A percentile compares a stretch with the other conserved stretches of the same genome.
Conservation (phyloP, 2,329 filamentous ascomycete genomes). For the Colletotrichum viniferum region DNA sequence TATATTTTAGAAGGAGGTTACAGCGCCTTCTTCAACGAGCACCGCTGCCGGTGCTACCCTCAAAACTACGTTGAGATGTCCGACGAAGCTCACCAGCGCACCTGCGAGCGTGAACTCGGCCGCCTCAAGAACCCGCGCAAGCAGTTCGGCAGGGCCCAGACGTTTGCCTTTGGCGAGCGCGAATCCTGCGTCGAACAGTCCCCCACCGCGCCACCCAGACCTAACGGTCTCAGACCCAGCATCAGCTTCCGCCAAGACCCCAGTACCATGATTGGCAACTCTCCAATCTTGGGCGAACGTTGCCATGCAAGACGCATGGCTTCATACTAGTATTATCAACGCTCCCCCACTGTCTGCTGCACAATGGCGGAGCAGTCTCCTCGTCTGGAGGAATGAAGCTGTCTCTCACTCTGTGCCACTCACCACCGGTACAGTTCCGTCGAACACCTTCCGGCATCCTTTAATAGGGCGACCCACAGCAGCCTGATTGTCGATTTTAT, state of each 20-base stretch:
- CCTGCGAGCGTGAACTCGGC: conserved; percentile 93
- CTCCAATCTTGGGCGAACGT: conserved; percentile 53
- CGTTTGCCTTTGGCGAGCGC: conserved; percentile 90
- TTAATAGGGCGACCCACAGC: conserved; percentile 24
- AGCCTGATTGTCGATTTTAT: conserved; percentile 20
- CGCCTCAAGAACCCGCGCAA: conserved; percentile 85
- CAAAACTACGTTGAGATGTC: conserved; percentile 98
- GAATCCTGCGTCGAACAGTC: conserved; percentile 60
- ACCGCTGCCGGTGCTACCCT: conserved; percentile 83
- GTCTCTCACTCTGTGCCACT: background rate
- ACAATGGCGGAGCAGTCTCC: conserved; percentile 25
- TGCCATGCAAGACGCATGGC: conserved; percentile 65
- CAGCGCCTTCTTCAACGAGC: conserved; percentile 85
- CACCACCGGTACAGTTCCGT: background rate
- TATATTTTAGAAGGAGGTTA: conserved; percentile 98
- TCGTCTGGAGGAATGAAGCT: conserved; percentile 4
- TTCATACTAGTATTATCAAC: conserved; percentile 55
- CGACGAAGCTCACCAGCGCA: conserved; percentile 86
- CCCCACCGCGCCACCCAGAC: conserved; percentile 53
- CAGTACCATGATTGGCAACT: conserved; percentile 48
- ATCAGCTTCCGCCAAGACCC: conserved; percentile 40
- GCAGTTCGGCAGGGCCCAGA: conserved; percentile 86
- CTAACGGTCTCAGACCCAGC: conserved; percentile 38
- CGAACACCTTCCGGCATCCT: background rate
- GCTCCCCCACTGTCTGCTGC: conserved; percentile 28